These are phyloP conservation scores for Nannochloropsis salina DNA, from an alignment of 108 stramenopile species.

Conservation along the genomic window DNA sequence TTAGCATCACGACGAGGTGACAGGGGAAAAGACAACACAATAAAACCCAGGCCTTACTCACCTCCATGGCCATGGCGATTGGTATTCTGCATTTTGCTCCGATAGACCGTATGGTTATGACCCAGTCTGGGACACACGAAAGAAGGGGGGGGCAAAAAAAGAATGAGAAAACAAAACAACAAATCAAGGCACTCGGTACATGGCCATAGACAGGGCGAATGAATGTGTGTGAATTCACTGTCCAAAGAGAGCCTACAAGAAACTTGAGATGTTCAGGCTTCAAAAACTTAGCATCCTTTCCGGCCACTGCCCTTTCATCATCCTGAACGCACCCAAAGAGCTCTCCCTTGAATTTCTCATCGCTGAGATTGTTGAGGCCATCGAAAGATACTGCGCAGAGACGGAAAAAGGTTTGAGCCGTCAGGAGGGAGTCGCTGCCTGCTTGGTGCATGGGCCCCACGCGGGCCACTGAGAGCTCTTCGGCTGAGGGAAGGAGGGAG, in stretches of 20 bases:
- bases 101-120: slow-evolving; percentile 29
- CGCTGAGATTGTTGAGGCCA: slow-evolving; percentile 38
- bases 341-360: slow-evolving; percentile 44
- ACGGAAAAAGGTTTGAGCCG: slow-evolving; percentile 83
- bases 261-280: too few relatives aligned
- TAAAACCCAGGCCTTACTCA: not conserved
- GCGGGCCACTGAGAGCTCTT: slow-evolving; percentile 81
- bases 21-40: too few relatives aligned
- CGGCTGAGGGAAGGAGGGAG: slow-evolving; percentile 53
- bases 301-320: too few relatives aligned
- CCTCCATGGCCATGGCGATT: slow-evolving; percentile 13
- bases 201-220: too few relatives aligned
- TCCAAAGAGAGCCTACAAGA: too few relatives aligned
- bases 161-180: not conserved
- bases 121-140: not conserved
- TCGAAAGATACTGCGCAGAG: slow-evolving; percentile 39
- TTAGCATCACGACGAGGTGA: too few relatives aligned
- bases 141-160: not conserved
- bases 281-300: too few relatives aligned
- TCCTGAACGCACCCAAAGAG: slow-evolving; percentile 48
- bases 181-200: not conserved
- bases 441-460: slow-evolving; percentile 99
- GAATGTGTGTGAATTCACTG: too few relatives aligned
- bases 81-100: slow-evolving; percentile 7
- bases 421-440: slow-evolving; percentile 87